Evolutionary conservation across 1,284 basidiomycete genomes (phyloP), one percentile per base, ranked within the genome.

Genomic region (Cutaneotrichosporon sp.): DNA sequence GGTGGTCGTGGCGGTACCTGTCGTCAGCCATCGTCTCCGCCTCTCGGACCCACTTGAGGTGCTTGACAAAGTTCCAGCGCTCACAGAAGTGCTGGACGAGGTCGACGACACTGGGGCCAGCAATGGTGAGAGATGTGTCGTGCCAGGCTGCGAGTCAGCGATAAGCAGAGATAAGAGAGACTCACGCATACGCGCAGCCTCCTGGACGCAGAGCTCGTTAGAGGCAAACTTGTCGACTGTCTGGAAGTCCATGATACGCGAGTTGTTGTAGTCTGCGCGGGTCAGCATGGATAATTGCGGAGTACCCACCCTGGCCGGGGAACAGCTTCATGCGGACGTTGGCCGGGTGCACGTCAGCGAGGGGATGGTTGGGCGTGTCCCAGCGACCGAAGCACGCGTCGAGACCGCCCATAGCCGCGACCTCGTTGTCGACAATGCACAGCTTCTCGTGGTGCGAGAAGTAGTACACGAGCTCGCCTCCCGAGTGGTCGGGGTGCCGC

Each of bases 391-490:
- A 79, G 54, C 54, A 97, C 42, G 94, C 80, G 75, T 99, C 96
- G 35, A 99, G 76, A 1, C 96, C 96, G 26, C 96, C 96, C 89
- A 93, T 96, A 75, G 98, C 98, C 0, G 90, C 94, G 60, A 97
- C 94, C 0, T 90, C 86, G 73, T 97, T 90, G 72, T 99, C 96
- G 58, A 98, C 90, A 14, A 97, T 90, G 70, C 94, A 97, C 55
- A 99, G 65, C 63, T 79, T 78, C 60, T 77, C 76, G 61, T 78
- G 76, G 59, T 78, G 76, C n/a, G 67, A 69, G 56, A 69, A 68
- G 56, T 76, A 75, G 62, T 72, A 70, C 13, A 70, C 66, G 15
- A 70, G 61, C 49, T 67, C 66, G 84, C 68, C 84, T 14, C 89
- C 89, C 54, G 89, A 87, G 65, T 93, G 90, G 67, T 91, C 88